Conservation (phyloP, 2,329 filamentous ascomycete species). For the Falciphora oryzae region DNA sequence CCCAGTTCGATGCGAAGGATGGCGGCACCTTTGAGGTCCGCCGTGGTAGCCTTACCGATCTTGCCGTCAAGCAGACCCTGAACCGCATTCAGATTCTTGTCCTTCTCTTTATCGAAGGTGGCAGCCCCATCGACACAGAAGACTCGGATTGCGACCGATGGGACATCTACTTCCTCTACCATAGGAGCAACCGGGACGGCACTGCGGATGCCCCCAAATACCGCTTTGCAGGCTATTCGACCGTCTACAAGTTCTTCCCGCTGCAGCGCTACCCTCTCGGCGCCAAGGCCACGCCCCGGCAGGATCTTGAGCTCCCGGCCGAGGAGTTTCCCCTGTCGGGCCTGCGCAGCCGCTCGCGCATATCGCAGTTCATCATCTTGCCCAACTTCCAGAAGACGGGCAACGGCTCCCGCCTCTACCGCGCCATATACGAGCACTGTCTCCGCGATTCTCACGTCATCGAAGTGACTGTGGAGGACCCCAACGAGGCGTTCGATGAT, state of each 20-base stretch:
- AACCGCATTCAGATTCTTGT: conserved; percentile 78
- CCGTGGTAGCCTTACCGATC: conserved; percentile 68
- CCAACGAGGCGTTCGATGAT: conserved; percentile 79
- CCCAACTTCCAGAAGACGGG: conserved; percentile 80
- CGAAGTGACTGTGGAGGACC: conserved; percentile 91
- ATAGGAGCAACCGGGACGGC: conserved; percentile 23
- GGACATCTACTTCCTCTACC: conserved; percentile 85
- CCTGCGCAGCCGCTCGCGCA: conserved; percentile 71
- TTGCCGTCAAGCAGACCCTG: conserved; percentile 63
- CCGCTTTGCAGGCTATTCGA: conserved; percentile 81
- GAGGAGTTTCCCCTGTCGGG: conserved; percentile 41
- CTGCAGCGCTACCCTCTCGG: conserved; percentile 33
- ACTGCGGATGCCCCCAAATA: conserved; percentile 48
- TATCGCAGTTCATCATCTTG: conserved; percentile 90
- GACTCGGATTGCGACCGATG: conserved; percentile 73
- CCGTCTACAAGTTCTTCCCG: conserved; percentile 80
- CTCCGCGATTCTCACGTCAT: conserved; percentile 61
- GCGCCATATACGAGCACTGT: conserved; percentile 67
- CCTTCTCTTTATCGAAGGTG: conserved; percentile 87
- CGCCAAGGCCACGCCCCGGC: conserved; percentile 17
- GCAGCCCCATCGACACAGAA: conserved; percentile 59
- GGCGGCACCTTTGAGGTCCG: conserved; percentile 72
- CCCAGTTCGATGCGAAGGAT: conserved; percentile 54
- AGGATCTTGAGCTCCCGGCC: conserved; percentile 34
- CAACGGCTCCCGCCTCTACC: conserved; percentile 76